These are phyloP conservation scores for Tylopilus subfusipes DNA, from an alignment of 768 basidiomycete genomes.

Conservation along the genomic window DNA sequence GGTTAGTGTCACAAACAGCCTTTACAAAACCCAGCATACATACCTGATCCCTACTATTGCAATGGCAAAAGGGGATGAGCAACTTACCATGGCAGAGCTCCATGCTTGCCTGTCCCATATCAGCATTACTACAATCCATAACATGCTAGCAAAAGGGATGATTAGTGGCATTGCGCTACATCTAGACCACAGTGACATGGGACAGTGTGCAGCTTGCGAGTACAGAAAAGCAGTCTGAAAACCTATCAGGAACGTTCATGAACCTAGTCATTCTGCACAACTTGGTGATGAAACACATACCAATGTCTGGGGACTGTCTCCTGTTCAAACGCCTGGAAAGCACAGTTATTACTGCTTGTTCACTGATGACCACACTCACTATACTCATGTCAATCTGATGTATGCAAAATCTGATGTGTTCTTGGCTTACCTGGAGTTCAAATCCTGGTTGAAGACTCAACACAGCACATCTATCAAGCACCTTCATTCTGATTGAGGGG, in stretches of 20 bases:
- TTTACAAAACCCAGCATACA: background rate
- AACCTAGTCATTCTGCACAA: background rate
- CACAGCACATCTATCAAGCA: background rate
- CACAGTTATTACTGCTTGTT: background rate
- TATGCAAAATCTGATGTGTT: background rate
- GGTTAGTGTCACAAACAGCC: background rate
- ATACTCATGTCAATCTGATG: background rate
- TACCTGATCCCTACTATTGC: background rate
- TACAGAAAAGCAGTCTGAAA: background rate
- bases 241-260: background rate
- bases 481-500: no score
- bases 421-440: background rate
- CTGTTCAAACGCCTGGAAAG: background rate
- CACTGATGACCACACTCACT: background rate
- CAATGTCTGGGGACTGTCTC: background rate
- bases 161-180: background rate
- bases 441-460: background rate
- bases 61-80: no score
- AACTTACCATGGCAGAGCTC: no score
- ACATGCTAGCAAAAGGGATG: no score
- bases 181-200: background rate
- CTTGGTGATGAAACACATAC: background rate
- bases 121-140: background rate
- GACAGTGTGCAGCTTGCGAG: background rate
- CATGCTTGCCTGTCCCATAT: no score